Evolutionary conservation across 352 stramenopile species (phyloP), one percentile per base, ranked within the genome.

Genomic region (Paralagenidium karlingii): DNA sequence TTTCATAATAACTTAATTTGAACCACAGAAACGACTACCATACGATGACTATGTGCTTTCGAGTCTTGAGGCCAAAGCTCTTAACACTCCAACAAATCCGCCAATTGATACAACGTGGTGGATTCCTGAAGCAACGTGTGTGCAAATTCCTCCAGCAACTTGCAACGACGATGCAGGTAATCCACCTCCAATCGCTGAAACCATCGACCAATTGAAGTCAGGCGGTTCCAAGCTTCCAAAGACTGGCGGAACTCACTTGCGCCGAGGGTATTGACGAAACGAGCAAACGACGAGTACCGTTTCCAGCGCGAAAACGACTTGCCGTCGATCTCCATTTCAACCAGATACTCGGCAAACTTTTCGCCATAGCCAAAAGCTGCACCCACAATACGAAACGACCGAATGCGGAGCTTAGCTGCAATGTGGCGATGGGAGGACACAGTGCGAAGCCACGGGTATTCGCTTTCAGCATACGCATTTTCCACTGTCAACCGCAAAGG

Each of bases 381-480:
- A n/a, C n/a, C n/a, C 7, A 89, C 71, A 41, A 89, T 86, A 8
- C 76, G 71, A 53, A 89, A 89, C 53, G 66, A 86, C 29, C 68
- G 71, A 45, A 89, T 79, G 55, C 83, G 65, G 31, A 89, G 68
- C 45, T 82, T 84, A 38, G 68, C 76, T 2, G 67, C 69, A 29
- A 86, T 78, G 39, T 83, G 76, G 11, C 71, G 68, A 46, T 82
- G 56, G n/a, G 71, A 81, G 29, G 68, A 64, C 26, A 89, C 47
- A 21, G 53, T 46, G 8, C 58, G 69, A 45, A 89, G 58, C 63
- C 75, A 89, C 37, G 58, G 13, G 53, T 82, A 64, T 38, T 61
- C 55, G 44, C 67, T 82, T 19, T 65, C 53, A 11, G 68, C 49
- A 51, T 86, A 89, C 15, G 60, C 59, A 24, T 56, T 60, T 16